Base-by-base conservation (phyloP, 208 protist species). In the Acanthamoeba divionensis region DNA sequence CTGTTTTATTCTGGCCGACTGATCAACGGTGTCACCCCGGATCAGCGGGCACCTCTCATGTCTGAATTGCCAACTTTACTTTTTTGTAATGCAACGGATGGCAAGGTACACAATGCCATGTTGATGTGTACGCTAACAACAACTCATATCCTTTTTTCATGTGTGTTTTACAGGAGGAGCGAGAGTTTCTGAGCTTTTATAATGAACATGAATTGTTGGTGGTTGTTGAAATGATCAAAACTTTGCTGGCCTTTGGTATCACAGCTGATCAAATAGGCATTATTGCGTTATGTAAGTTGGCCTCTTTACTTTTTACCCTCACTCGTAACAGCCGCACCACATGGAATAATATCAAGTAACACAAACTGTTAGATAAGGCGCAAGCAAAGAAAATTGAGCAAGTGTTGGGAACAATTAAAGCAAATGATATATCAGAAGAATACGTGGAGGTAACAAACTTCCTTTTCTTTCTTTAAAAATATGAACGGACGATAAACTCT, bases 1-100 rank as follows among this genome's bases (percentile, higher is more conserved):
- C 47, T 96, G 26, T 96, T 96, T 57, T 96, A 96, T 41, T 7
- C 48, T 1, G 71, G 85, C 21, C 52, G 45, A 6, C 52, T 96
- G 9, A 31, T 63, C 0, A 85, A 96, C 88, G 94, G 94, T 55
- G 82, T 95, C 26, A 80, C 41, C 0, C 60, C 55, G 10, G 26
- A 44, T 7, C 55, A 93, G 6, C 71, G 94, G 73, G 21, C 21
- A 8, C 60, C 93, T 18, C 33, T 95, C 8, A 13, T 92, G 5
- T 13, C 26, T 1, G 29, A 15, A 9, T 65, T 95, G 13, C 55
- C 88, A 29, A 75, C 92, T 0, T 41, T 95, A 31, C 31, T 86
- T 26, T 92, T 95, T 26, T 48, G 45, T 33, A 87, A 94, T 29
- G n/a, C 71, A 63, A 48, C 45, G 5, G 36, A 31, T 21, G 83